These are phyloP conservation scores for Ziziphus jujuba DNA, from an alignment of 306 rosid genomes.

Conservation along the genomic window DNA sequence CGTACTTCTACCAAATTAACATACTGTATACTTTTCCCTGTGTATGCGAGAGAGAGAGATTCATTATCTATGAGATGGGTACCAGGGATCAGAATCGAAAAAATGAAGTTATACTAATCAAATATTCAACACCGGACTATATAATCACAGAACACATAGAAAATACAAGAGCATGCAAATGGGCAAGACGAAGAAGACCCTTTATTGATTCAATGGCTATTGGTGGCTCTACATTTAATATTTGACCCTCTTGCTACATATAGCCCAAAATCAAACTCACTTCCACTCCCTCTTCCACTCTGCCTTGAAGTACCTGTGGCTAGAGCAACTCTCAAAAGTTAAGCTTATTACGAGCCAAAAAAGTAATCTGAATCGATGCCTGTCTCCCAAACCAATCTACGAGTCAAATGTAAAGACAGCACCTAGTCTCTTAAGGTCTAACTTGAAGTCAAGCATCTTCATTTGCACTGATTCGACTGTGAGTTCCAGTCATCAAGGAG, in stretches of 20 bases:
- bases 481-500: constrained; percentile 75
- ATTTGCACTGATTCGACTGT: constrained; percentile 63
- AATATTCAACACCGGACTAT: constrained; percentile 11
- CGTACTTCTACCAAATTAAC: no score
- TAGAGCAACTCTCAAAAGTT: constrained; percentile 30
- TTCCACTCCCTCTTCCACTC: constrained; percentile 24
- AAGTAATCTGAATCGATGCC: constrained; percentile 34
- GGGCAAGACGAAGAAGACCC: constrained; percentile 44
- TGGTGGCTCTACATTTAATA: constrained; percentile 42
- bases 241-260: constrained; percentile 33
- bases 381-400: constrained; percentile 24
- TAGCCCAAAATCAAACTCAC: constrained; percentile 32
- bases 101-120: constrained; percentile 5
- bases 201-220: constrained; percentile 33
- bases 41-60: no score
- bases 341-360: constrained; percentile 37
- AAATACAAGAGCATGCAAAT: constrained; percentile 46
- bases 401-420: constrained; percentile 25
- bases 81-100: no score
- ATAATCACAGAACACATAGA: constrained; percentile 23
- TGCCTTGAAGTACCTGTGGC: constrained; percentile 25
- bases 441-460: constrained; percentile 31
- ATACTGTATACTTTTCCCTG: no score
- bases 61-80: no score
- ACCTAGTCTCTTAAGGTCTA: constrained; percentile 33